phyloP scores from a whole-genome alignment of 2,329 filamentous ascomycete species.

The Talaromyces pinophilus region DNA sequence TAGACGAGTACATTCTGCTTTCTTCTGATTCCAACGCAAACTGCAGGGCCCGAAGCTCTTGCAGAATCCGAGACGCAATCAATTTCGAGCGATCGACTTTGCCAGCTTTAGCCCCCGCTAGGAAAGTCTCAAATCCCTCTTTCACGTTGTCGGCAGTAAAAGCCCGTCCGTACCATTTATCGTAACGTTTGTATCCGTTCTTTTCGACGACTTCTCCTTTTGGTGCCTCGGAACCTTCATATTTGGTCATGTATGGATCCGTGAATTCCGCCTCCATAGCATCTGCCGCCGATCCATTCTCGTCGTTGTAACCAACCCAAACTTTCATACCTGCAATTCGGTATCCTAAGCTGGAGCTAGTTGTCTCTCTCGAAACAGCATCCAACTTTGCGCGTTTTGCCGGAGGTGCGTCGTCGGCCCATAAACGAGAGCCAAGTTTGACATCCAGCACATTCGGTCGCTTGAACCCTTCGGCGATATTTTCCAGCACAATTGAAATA shows the following conservation, averaged over 20 bases:
- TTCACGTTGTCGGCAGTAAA: slow-evolving; percentile 58
- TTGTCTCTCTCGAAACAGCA: slow-evolving; percentile 60
- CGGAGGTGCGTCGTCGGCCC: slow-evolving; percentile 69
- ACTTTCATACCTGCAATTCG: slow-evolving; percentile 67
- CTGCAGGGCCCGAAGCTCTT: slow-evolving; percentile 48
- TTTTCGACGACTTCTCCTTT: slow-evolving; percentile 48
- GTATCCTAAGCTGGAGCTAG: slow-evolving; percentile 61
- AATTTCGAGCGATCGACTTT: slow-evolving; percentile 47
- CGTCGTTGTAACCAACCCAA: slow-evolving; percentile 47
- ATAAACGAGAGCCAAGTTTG: slow-evolving; percentile 83
- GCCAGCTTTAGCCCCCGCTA: slow-evolving; percentile 49
- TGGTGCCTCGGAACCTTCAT: slow-evolving; percentile 52
- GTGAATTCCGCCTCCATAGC: slow-evolving; percentile 33
- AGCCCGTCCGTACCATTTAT: slow-evolving; percentile 66
- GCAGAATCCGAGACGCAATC: slow-evolving; percentile 44
- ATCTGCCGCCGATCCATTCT: slow-evolving; percentile 29
- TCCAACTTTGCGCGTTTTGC: slow-evolving; percentile 62
- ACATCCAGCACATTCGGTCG: slow-evolving; percentile 89
- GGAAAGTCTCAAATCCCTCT: slow-evolving; percentile 60
- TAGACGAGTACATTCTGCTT: slow-evolving; percentile 68
- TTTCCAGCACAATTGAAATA: slow-evolving; percentile 79
- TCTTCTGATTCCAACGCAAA: slow-evolving; percentile 57
- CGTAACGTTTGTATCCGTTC: slow-evolving; percentile 60
- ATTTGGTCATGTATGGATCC: slow-evolving; percentile 37
- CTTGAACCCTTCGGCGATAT: slow-evolving; percentile 76